phyloP scores from a whole-genome alignment of 1,139 yeast species.

The Zygosaccharomyces pseudobailii region DNA sequence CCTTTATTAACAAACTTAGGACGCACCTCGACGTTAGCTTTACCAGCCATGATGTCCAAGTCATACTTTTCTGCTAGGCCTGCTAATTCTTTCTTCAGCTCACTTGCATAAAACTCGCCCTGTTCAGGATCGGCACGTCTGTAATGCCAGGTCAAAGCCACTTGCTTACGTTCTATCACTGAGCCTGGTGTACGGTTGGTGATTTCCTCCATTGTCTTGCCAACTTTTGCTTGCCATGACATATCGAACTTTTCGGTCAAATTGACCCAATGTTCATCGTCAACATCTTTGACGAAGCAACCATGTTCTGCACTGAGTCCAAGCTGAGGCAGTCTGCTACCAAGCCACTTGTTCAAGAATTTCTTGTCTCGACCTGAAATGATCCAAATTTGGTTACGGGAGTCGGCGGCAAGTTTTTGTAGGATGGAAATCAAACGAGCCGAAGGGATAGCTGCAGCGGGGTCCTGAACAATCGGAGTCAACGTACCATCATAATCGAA shows the following conservation, averaged over 20 bases:
- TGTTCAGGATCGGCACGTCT: conserved; percentile 90
- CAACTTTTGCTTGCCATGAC: conserved; percentile 88
- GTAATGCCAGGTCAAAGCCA: conserved; percentile 97
- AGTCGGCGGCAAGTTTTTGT: conserved; percentile 61
- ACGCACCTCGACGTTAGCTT: conserved; percentile 94
- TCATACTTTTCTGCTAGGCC: conserved; percentile 66
- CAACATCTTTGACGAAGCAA: conserved; percentile 77
- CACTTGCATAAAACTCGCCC: conserved; percentile 79
- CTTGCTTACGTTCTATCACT: conserved; percentile 79
- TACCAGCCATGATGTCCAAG: conserved; percentile 95
- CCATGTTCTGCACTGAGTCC: conserved; percentile 98
- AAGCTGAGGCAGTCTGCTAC: conserved; percentile 51
- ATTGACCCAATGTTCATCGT: conserved; percentile 66
- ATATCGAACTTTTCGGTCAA: conserved; percentile 79
- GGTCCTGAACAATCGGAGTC: conserved; percentile 92
- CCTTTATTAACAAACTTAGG: conserved; percentile 95
- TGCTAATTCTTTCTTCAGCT: conserved; percentile 61
- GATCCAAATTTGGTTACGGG: conserved; percentile 86
- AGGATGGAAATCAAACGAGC: conserved; percentile 61
- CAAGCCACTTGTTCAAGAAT: conserved; percentile 87
- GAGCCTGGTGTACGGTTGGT: conserved; percentile 92
- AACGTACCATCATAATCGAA: conserved; percentile 97
- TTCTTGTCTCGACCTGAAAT: conserved; percentile 93
- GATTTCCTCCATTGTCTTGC: conserved; percentile 63
- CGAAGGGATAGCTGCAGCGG: conserved; percentile 97